phyloP scores from a whole-genome alignment of 2,329 filamentous ascomycete species.

The Fusarium napiforme region DNA sequence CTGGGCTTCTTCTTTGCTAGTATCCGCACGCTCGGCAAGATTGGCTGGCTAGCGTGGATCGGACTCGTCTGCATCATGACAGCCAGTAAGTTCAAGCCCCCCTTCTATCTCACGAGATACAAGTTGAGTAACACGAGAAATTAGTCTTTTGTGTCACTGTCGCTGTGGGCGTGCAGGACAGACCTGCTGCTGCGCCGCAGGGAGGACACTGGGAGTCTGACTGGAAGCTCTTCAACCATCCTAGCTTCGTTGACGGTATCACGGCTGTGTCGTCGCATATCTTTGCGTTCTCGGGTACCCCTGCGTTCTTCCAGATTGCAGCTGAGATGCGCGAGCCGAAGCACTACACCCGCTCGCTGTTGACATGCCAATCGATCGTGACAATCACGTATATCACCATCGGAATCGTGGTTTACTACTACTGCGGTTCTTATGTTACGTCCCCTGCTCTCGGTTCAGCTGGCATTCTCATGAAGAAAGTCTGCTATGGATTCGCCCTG shows the following conservation, averaged over 20 bases:
- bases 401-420: slow-evolving; percentile 56
- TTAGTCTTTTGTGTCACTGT: slow-evolving; percentile 33
- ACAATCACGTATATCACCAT: slow-evolving; percentile 49
- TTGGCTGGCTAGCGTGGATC: slow-evolving; percentile 50
- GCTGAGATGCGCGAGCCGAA: slow-evolving; percentile 49
- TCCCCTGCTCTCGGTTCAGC: slow-evolving; percentile 59
- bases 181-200: slow-evolving; percentile 23
- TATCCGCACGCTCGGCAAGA: slow-evolving; percentile 47
- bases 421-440: slow-evolving; percentile 57
- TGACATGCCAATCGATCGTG: slow-evolving; percentile 44
- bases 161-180: slow-evolving; percentile 28
- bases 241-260: slow-evolving; percentile 48
- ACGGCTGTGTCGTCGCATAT: slow-evolving; percentile 48
- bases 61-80: slow-evolving; percentile 31
- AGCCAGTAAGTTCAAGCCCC: slow-evolving; percentile 19
- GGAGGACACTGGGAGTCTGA: slow-evolving; percentile 44
- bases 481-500: slow-evolving; percentile 53
- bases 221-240: slow-evolving; percentile 45
- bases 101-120: rapidly evolving
- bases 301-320: slow-evolving; percentile 48
- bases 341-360: slow-evolving; percentile 21
- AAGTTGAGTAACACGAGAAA: background rate
- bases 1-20: slow-evolving; percentile 47
- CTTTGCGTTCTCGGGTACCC: slow-evolving; percentile 52
- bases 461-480: slow-evolving; percentile 54